Percentiles rank a stretch among this genome's conserved stretches.
Conservation (phyloP, 345 rosid genomes). For the Theobroma cacao region DNA sequence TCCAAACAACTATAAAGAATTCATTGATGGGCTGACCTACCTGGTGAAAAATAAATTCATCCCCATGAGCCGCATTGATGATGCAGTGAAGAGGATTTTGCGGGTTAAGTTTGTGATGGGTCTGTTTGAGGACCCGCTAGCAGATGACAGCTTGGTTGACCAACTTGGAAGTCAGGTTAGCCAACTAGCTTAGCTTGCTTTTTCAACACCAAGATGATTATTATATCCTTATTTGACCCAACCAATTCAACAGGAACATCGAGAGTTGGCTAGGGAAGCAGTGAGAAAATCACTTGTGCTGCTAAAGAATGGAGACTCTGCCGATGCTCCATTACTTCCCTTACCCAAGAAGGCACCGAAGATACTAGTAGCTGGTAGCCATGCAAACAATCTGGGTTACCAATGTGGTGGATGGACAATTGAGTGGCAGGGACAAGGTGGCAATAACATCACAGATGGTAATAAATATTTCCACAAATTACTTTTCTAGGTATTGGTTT, state of each 20-base stretch:
- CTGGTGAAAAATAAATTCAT: conserved; percentile 45
- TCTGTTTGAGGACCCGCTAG: conserved; percentile 41
- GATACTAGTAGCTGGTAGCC: conserved; percentile 57
- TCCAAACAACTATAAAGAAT: conserved; percentile 48
- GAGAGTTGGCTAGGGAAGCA: conserved; percentile 61
- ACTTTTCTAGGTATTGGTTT: background rate
- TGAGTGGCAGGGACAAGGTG: conserved; percentile 51
- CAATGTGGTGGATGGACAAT: conserved; percentile 81
- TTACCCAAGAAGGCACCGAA: conserved; percentile 53
- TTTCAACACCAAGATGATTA: background rate
- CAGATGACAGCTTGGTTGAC: conserved; percentile 41
- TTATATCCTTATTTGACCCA: background rate
- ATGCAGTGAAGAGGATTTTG: conserved; percentile 63
- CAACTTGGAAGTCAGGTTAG: conserved; percentile 61
- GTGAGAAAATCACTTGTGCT: conserved; percentile 68
- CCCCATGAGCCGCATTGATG: conserved; percentile 63
- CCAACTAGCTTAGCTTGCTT: background rate
- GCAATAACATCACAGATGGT: conserved; percentile 53
- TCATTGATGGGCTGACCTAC: conserved; percentile 44
- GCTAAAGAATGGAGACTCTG: conserved; percentile 49
- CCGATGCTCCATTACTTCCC: conserved; percentile 48
- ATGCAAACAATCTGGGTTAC: conserved; percentile 59
- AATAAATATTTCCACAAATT: background rate
- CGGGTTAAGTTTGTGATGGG: conserved; percentile 62
- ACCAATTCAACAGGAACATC: conserved; percentile 41